Base-by-base conservation (phyloP, 306 rosid genomes). In the Prunus mira region DNA sequence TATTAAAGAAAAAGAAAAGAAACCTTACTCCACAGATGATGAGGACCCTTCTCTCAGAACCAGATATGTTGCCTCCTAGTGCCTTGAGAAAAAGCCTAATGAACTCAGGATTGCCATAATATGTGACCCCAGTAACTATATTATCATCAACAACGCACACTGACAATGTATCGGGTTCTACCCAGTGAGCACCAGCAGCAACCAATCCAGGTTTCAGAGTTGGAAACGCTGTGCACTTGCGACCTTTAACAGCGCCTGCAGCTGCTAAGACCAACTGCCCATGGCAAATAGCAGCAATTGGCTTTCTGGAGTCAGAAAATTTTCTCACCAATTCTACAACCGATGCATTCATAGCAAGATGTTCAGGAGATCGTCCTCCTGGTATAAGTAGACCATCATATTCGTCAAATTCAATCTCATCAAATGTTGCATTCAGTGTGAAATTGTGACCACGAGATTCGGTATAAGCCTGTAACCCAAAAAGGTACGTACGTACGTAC, bases 331-430 rank as follows among this genome's bases (percentile, higher is more conserved):
- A 78, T 7, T 83, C 87, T 50, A 82, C 57, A 60, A 89, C 96
- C 10, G 75, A 41, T 52, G 85, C 83, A 76, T 85, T 61, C 51
- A 81, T 43, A 76, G 93, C 95, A 30, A 91, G 97, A 84, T 91
- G 88, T 72, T 94, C 97, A 2, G 98, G 96, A 22, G 98, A 90
- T 72, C 95, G 86, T 61, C 96, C 98, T 51, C 97, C 96, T 0
- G 95, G 89, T 17, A 94, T 67, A 78, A 89, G 65, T 83, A 94
- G 70, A 45, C 98, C 98, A 72, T 94, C 95, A 75, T 91, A 94
- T 32, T 65, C 82, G 61, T 77, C 47, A 9, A 58, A 76, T 60
- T 89, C 85, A 69, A 89, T 69, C 43, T 91, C 97, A 79, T 91
- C 91, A 78, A 89, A 91, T 1, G 91, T 90, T 25, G 27, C 27